These are phyloP conservation scores for Nicotiana rustica DNA, from an alignment of 305 asterid species.

Conservation along the genomic window DNA sequence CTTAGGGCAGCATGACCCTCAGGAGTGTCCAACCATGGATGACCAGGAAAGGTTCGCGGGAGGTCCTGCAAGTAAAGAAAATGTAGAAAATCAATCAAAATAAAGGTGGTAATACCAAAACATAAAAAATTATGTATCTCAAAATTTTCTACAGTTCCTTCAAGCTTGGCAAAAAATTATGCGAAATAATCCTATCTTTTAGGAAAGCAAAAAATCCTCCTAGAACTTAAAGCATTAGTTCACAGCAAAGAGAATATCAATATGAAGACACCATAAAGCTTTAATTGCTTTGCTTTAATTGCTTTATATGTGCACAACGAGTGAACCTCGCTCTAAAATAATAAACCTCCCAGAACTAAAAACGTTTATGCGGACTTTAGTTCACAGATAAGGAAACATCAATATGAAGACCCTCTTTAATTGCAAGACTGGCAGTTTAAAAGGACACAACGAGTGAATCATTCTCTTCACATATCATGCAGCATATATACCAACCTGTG, in stretches of 20 bases:
- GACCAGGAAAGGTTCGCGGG: constrained; percentile 98
- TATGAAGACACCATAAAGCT: not conserved
- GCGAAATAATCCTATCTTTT: not conserved
- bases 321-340: not conserved
- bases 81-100: not conserved
- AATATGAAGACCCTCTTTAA: not conserved
- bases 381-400: not conserved
- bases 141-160: not conserved
- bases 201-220: not conserved
- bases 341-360: not conserved
- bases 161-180: not conserved
- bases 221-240: not conserved
- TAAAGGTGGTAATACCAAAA: not conserved
- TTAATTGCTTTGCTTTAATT: too few species aligned
- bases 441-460: not conserved
- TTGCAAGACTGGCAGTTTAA: not conserved
- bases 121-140: not conserved
- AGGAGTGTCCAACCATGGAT: constrained; percentile 93
- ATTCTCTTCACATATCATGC: not conserved
- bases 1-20: constrained; percentile 96
- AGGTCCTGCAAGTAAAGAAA: constrained; percentile 68
- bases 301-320: not conserved
- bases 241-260: not conserved
- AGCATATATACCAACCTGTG: not conserved
- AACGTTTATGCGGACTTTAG: not conserved